Evolutionary conservation across 176 grass and related monocot species (phyloP).

Genomic region (Ananas comosus): DNA sequence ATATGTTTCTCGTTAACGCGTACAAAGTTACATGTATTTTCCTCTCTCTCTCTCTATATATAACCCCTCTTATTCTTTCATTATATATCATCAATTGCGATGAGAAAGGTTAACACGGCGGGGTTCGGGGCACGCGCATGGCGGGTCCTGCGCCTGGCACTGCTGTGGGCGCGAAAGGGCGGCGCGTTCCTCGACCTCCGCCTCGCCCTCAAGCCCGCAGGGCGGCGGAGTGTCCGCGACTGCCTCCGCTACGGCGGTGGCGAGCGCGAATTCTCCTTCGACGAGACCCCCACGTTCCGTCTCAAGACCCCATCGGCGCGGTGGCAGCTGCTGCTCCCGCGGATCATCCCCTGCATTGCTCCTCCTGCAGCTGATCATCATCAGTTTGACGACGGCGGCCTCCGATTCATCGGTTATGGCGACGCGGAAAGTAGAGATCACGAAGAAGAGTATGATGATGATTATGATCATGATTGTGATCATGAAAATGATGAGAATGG

Average conservation of each 20-base stretch:
- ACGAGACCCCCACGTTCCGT: constrained; percentile 69
- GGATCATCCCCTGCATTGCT: constrained; percentile 56
- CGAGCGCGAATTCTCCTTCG: constrained; percentile 80
- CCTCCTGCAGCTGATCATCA: constrained; percentile 28
- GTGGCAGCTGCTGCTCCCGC: constrained; percentile 50
- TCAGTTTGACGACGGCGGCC: constrained; percentile 6
- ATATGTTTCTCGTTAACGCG: too few relatives aligned
- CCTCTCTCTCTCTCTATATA: not conserved
- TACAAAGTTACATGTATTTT: not conserved
- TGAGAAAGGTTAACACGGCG: not conserved
- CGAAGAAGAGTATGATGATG: constrained; percentile 2
- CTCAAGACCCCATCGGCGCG: constrained; percentile 50
- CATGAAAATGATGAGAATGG: constrained; percentile 1
- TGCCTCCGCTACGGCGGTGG: constrained; percentile 31
- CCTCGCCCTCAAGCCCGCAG: constrained; percentile 8
- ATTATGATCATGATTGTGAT: not conserved
- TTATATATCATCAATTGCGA: not conserved
- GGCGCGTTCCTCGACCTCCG: constrained; percentile 26
- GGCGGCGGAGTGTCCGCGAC: not conserved
- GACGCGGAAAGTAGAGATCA: not conserved
- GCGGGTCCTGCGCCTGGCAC: constrained; percentile 45
- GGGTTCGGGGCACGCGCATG: constrained; percentile 43
- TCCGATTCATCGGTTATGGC: constrained; percentile 7
- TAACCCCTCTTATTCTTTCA: not conserved
- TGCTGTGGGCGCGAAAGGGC: constrained; percentile 53